These are phyloP conservation scores for Rhodotorula toruloides DNA, from an alignment of 768 basidiomycete genomes.

Conservation along the genomic window DNA sequence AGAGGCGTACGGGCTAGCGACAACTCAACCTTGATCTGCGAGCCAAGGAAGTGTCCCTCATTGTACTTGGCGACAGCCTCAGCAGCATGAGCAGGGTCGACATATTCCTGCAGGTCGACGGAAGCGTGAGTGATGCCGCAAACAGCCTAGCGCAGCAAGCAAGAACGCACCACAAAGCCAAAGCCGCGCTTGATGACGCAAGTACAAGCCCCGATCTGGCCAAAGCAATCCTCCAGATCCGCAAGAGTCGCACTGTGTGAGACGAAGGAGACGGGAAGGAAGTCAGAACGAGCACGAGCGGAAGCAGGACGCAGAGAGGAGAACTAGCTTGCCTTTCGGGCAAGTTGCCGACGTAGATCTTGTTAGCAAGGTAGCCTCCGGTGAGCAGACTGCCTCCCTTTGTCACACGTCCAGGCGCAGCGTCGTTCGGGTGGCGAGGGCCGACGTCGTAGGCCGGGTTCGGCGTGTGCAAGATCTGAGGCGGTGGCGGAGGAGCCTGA, in stretches of 20 bases:
- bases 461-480: not conserved
- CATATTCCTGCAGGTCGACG: constrained; percentile 31
- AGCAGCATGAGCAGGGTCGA: constrained; percentile 29
- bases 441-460: not conserved
- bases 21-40: constrained; percentile 42
- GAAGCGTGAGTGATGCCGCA: not conserved
- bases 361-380: constrained; percentile 35
- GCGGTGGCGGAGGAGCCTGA: too few species aligned
- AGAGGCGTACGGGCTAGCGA: constrained; percentile 29
- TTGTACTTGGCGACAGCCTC: constrained; percentile 42
- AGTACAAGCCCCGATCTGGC: constrained; percentile 39
- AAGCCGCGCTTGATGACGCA: constrained; percentile 39
- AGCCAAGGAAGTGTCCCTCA: constrained; percentile 42
- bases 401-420: constrained; percentile 26
- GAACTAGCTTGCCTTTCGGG: constrained; percentile 27
- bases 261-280: not conserved
- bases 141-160: not conserved
- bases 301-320: not conserved
- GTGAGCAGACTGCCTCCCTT: constrained; percentile 28
- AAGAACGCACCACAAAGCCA: constrained; percentile 42
- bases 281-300: too few species aligned
- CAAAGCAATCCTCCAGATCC: constrained; percentile 43
- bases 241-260: constrained; percentile 31
- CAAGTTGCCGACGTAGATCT: constrained; percentile 42
- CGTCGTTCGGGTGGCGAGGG: constrained; percentile 26